These are phyloP conservation scores for Pseudoscleropodium purum DNA, from an alignment of 225 moss, liverwort and hornwort genomes.

Conservation along the genomic window DNA sequence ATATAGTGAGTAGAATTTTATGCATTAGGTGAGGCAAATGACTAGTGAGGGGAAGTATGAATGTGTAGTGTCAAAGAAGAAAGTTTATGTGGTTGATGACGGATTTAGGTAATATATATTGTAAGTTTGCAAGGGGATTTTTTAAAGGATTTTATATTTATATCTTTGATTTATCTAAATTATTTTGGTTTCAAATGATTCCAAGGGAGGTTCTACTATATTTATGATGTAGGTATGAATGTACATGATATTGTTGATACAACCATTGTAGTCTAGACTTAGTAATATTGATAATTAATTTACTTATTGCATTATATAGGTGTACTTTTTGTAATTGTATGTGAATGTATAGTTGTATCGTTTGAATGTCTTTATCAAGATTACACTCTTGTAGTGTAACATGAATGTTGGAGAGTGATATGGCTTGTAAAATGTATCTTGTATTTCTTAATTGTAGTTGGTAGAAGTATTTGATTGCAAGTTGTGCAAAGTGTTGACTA, in stretches of 20 bases:
- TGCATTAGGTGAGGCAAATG: neutral
- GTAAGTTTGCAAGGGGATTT: neutral
- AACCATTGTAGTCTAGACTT: neutral
- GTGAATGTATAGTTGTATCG: accelerated
- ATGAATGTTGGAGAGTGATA: neutral
- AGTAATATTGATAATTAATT: neutral
- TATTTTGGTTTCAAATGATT: neutral
- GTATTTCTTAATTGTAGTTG: neutral
- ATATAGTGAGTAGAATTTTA: too few species aligned
- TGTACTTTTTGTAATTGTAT: neutral
- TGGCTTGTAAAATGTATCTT: neutral
- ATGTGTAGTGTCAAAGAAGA: too few species aligned
- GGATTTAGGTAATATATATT: neutral
- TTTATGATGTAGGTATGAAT: neutral
- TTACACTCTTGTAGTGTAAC: neutral
- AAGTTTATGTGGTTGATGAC: neutral
- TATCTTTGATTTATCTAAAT: neutral
- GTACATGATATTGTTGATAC: neutral
- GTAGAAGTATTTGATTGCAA: too few species aligned
- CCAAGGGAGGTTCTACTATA: accelerated
- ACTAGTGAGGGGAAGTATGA: accelerated
- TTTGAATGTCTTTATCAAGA: neutral
- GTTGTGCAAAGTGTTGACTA: neutral
- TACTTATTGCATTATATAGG: neutral
- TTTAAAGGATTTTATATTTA: too few species aligned